Conservation (phyloP, 352 stramenopile genomes). For the Plasmopara halstedii region DNA sequence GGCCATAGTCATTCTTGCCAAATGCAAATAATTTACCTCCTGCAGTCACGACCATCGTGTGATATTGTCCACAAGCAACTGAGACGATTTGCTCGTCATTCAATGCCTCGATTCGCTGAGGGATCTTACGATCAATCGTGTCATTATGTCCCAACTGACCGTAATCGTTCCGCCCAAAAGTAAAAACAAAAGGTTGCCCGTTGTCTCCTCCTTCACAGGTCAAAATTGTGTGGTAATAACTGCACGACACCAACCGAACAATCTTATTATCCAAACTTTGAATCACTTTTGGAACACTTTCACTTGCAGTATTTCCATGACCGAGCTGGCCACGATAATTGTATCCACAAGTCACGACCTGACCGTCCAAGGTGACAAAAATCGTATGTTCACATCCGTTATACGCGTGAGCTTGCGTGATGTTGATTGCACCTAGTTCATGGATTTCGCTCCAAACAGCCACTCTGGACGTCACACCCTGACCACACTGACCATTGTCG, state of each 20-base stretch:
- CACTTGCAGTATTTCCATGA: constrained; percentile 82
- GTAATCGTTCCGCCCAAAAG: constrained; percentile 91
- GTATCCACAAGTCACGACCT: constrained; percentile 83
- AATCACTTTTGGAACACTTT: constrained; percentile 76
- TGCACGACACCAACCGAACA: constrained; percentile 84
- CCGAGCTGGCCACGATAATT: constrained; percentile 92
- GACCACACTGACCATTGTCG: constrained; percentile 91
- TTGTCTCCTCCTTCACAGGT: constrained; percentile 37
- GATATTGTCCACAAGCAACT: constrained; percentile 89
- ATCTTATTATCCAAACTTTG: constrained; percentile 53
- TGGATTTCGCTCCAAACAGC: constrained; percentile 62
- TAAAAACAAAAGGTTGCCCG: constrained; percentile 48
- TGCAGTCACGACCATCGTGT: constrained; percentile 74
- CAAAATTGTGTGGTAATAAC: constrained; percentile 90
- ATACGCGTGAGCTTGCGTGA: constrained; percentile 85
- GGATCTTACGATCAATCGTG: constrained; percentile 82
- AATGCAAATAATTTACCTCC: constrained; percentile 72
- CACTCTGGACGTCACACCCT: constrained; percentile 76
- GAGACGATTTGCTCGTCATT: constrained; percentile 53
- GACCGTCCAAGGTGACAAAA: constrained; percentile 68
- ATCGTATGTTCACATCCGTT: constrained; percentile 93
- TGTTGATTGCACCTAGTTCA: constrained; percentile 34
- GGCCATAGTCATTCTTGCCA: constrained; percentile 93
- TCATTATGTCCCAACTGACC: constrained; percentile 88
- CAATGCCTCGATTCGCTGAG: constrained; percentile 57